Conservation (phyloP, 1,139 yeast genomes). For the Yamadazyma diddensiae region DNA sequence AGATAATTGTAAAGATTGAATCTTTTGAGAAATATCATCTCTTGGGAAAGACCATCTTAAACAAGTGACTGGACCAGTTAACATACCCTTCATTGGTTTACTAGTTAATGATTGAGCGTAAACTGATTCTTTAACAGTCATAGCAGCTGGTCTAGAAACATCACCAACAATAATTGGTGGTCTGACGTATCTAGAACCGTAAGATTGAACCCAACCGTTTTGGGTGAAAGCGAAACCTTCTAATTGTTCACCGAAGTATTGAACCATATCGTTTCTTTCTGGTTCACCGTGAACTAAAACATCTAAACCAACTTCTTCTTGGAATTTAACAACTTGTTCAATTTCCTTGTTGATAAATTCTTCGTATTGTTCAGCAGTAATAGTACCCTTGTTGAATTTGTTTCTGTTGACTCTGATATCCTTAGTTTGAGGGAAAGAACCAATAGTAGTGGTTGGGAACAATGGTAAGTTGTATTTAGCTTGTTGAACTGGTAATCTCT, state of each 20-base stretch:
- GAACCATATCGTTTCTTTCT: conserved; percentile 99
- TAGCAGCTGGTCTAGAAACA: conserved; percentile 96
- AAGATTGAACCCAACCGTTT: conserved; percentile 99
- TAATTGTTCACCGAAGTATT: conserved; percentile 98
- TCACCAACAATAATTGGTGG: conserved; percentile 99
- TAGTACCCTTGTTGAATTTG: conserved; percentile 95
- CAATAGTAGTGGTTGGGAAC: conserved; percentile 99
- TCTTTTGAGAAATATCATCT: conserved; percentile 92
- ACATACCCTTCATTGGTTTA: conserved; percentile 99
- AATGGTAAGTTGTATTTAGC: conserved; percentile 86
- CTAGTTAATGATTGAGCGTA: conserved; percentile 96
- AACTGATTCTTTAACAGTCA: conserved; percentile 98
- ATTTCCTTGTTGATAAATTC: conserved; percentile 95
- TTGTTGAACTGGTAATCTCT: conserved; percentile 86
- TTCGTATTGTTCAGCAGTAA: conserved; percentile 93
- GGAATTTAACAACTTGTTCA: conserved; percentile 94
- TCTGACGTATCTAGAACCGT: conserved; percentile 99
- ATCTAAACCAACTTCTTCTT: conserved; percentile 97
- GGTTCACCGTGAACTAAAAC: conserved; percentile 99
- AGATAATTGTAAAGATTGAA: conserved; percentile 96
- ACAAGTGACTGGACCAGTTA: conserved; percentile 99
- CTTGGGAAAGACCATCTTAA: conserved; percentile 99
- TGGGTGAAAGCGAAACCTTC: conserved; percentile 97
- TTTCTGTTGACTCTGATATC: conserved; percentile 98
- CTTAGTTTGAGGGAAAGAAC: conserved; percentile 99